A percentile compares a stretch with the other conserved stretches of the same genome.
Evolutionary conservation across 2,329 filamentous ascomycete genomes (phyloP).

Genomic region (Dactylellina drechsleri): DNA sequence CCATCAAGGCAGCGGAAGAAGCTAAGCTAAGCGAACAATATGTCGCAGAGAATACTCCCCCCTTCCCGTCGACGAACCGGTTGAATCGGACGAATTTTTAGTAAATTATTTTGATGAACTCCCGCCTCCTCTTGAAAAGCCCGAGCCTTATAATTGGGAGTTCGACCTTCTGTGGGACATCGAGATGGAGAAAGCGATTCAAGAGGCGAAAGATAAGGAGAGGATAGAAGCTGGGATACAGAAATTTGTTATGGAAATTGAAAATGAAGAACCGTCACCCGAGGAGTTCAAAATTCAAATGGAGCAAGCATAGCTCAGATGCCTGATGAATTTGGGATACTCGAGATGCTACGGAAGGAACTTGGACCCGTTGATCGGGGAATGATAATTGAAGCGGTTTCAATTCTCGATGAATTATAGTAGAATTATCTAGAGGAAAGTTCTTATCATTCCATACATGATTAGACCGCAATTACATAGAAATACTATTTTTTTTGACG

Average conservation of each 20-base stretch:
- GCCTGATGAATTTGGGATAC: no score
- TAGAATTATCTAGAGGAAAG: no score
- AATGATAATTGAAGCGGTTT: no score
- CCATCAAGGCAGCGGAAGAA: no score
- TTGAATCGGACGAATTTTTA: neutral
- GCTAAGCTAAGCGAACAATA: neutral
- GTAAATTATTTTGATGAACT: conserved; percentile 9
- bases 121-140: neutral
- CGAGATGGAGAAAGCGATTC: neutral
- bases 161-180: neutral
- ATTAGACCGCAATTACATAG: no score
- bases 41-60: neutral
- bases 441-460: no score
- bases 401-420: no score
- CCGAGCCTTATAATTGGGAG: neutral
- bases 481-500: no score
- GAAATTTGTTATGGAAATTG: neutral
- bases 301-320: no score
- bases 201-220: neutral
- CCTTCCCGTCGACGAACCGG: neutral
- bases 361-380: no score
- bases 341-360: no score
- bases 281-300: no score
- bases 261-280: neutral
- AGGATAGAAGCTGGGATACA: neutral